Conservation (phyloP, 78 protist genomes). For the Bigelowiella natans region DNA sequence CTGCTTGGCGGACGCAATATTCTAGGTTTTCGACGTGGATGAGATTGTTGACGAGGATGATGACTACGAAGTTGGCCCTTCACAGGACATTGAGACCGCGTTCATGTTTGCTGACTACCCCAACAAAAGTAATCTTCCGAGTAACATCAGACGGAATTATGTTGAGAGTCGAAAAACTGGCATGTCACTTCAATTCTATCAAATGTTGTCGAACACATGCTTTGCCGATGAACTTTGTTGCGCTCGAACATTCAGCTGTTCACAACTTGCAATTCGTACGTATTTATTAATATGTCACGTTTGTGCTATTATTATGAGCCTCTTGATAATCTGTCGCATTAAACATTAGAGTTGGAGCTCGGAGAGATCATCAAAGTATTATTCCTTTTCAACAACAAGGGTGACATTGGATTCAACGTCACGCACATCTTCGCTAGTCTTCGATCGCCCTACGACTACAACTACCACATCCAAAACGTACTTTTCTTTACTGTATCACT, state of each 20-base stretch:
- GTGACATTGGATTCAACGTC: neutral
- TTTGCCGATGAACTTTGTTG: too few relatives aligned
- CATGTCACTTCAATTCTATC: too few relatives aligned
- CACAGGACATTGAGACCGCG: neutral
- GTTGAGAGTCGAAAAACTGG: too few relatives aligned
- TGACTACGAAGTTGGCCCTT: neutral
- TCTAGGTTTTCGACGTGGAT: neutral
- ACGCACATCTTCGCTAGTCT: neutral
- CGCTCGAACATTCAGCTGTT: too few relatives aligned
- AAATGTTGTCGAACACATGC: too few relatives aligned
- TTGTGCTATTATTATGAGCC: too few relatives aligned
- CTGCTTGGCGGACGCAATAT: neutral
- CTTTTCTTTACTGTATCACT: neutral
- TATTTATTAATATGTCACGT: too few relatives aligned
- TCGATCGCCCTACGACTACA: neutral
- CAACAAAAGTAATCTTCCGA: neutral
- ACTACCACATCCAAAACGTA: neutral
- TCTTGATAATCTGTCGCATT: neutral
- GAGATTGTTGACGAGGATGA: neutral
- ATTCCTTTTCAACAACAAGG: neutral
- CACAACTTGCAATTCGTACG: too few relatives aligned
- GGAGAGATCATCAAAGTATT: neutral
- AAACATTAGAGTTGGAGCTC: neutral
- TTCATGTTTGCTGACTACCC: neutral
- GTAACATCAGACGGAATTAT: too few relatives aligned